phyloP scores from a whole-genome alignment of 2,329 filamentous ascomycete genomes.

The Cercospora sp. region DNA sequence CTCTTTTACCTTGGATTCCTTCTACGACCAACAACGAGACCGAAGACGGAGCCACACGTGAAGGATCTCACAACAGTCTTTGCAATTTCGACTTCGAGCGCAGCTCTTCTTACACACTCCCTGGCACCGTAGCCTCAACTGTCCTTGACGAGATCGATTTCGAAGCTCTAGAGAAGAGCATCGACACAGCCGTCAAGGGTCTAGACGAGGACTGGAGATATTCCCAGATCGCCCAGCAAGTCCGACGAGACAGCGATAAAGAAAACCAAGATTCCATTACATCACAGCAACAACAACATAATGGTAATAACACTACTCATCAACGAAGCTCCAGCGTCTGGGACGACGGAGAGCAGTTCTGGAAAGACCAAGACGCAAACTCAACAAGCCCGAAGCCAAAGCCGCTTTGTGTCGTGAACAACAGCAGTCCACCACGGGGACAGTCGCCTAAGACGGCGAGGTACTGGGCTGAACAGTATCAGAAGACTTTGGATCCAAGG shows the following conservation, averaged over 20 bases:
- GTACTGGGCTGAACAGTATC: background rate
- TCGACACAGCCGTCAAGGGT: slow-evolving; percentile 33
- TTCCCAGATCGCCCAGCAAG: background rate
- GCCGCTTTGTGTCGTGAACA: background rate
- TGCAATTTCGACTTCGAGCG: slow-evolving; percentile 33
- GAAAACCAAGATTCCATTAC: background rate
- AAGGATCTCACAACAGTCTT: slow-evolving; percentile 18
- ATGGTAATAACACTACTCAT: background rate
- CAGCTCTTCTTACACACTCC: slow-evolving; percentile 7
- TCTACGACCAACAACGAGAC: slow-evolving; percentile 15
- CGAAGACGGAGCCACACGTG: background rate
- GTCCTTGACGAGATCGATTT: slow-evolving; percentile 34
- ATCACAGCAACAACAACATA: background rate
- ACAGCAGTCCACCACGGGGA: background rate
- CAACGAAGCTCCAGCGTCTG: slow-evolving; percentile 39
- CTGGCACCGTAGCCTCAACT: slow-evolving; percentile 1
- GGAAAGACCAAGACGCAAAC: slow-evolving; percentile 18
- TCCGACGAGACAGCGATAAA: slow-evolving; percentile 6
- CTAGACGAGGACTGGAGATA: slow-evolving; percentile 24
- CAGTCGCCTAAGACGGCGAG: background rate
- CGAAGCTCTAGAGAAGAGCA: slow-evolving; percentile 23
- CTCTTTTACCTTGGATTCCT: slow-evolving; percentile 35
- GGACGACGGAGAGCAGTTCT: slow-evolving; percentile 39
- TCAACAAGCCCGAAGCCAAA: background rate
- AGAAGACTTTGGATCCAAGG: slow-evolving; percentile 17